Conservation (phyloP, 208 protist species). For the Acanthamoeba culbertsoni region DNA sequence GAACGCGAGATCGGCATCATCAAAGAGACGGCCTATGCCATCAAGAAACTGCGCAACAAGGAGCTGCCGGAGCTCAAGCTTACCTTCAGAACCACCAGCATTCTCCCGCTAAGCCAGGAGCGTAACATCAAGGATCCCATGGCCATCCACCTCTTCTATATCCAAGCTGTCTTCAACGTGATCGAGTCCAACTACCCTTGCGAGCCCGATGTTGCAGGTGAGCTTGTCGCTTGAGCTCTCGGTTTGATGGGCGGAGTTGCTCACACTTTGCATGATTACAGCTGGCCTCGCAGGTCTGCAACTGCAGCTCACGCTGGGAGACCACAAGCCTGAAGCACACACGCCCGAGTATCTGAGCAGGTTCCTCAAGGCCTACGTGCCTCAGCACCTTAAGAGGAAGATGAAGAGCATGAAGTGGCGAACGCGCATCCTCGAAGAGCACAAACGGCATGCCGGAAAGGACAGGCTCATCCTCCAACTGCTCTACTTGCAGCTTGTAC, state of each 20-base stretch:
- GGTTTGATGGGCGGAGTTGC: too few species aligned
- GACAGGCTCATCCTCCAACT: conserved; percentile 54
- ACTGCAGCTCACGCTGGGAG: conserved; percentile 41
- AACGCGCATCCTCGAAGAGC: background rate
- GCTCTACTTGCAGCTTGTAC: conserved; percentile 54
- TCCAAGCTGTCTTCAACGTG: conserved; percentile 56
- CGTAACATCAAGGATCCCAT: conserved; percentile 56
- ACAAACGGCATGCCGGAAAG: conserved; percentile 29
- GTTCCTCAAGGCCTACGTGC: conserved; percentile 31
- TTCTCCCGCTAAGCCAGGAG: conserved; percentile 47
- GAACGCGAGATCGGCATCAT: conserved; percentile 24
- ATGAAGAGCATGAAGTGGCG: background rate
- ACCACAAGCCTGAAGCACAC: conserved; percentile 49
- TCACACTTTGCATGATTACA: background rate
- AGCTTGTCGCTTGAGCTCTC: too few species aligned
- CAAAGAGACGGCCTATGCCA: background rate
- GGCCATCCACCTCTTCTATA: conserved; percentile 52
- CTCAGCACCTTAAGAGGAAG: conserved; percentile 33
- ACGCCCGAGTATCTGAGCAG: background rate
- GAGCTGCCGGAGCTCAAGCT: conserved; percentile 6
- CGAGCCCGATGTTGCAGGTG: conserved; percentile 46
- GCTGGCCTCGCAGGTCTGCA: conserved; percentile 44
- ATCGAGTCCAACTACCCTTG: conserved; percentile 59
- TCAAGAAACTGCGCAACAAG: background rate
- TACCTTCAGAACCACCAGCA: conserved; percentile 47